Percentiles rank a stretch among this genome's conserved stretches.
phyloP scores from a whole-genome alignment of 768 basidiomycete genomes.

The Boletus sensibilis region DNA sequence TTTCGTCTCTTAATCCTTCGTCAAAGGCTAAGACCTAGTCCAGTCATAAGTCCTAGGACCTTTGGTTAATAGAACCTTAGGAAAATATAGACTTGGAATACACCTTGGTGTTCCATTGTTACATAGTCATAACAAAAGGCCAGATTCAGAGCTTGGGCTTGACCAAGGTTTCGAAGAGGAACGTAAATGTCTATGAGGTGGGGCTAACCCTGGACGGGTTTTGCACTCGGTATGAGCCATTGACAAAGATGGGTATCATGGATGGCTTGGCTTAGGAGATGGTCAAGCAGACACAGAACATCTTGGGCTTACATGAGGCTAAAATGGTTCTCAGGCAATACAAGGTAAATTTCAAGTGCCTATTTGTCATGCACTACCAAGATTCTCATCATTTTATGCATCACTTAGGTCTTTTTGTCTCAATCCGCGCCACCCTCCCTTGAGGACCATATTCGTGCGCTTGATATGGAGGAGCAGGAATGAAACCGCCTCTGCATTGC shows the following conservation, averaged over 20 bases:
- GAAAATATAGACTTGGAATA: too few species aligned
- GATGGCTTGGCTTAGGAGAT: constrained; percentile 61
- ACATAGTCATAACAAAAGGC: too few species aligned
- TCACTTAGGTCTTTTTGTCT: constrained; percentile 77
- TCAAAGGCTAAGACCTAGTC: too few species aligned
- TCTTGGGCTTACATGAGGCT: constrained; percentile 57
- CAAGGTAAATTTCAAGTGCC: constrained; percentile 54
- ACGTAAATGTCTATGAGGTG: constrained; percentile 71
- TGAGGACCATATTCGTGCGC: constrained; percentile 81
- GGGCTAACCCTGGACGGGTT: constrained; percentile 87
- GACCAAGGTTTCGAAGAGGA: constrained; percentile 70
- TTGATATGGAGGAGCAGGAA: constrained; percentile 85
- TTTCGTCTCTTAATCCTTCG: too few species aligned
- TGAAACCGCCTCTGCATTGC: constrained; percentile 75
- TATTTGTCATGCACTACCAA: not conserved
- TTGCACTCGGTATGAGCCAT: constrained; percentile 77
- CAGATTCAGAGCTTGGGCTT: constrained; percentile 84
- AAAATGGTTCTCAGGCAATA: constrained; percentile 82
- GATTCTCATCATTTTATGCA: constrained; percentile 3
- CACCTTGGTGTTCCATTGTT: too few species aligned
- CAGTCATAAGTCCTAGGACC: too few species aligned
- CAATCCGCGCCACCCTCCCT: constrained; percentile 76
- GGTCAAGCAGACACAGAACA: constrained; percentile 55
- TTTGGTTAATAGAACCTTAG: too few species aligned
- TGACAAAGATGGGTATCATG: constrained; percentile 54